A percentile compares a stretch with the other conserved stretches of the same genome.
Conservation (phyloP, 1,139 yeast species). For the Blastobotrys elegans region DNA sequence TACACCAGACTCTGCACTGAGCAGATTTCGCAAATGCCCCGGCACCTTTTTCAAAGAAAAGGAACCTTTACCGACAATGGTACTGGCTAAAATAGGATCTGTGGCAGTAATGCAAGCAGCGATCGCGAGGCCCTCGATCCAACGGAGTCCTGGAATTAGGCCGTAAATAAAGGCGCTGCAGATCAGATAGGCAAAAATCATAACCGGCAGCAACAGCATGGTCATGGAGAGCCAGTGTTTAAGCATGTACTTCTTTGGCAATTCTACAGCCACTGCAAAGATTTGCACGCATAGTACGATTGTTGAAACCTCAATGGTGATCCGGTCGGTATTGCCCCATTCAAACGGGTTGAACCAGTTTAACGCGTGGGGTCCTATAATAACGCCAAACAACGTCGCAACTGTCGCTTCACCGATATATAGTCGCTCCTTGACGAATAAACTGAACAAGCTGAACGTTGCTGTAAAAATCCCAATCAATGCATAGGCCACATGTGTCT, state of each 20-base stretch:
- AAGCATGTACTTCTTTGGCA: constrained; percentile 89
- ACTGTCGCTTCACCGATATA: constrained; percentile 93
- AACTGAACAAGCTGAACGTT: constrained; percentile 79
- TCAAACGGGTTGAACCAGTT: constrained; percentile 81
- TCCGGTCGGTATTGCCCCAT: constrained; percentile 88
- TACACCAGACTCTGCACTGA: constrained; percentile 94
- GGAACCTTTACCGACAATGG: constrained; percentile 96
- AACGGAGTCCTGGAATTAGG: constrained; percentile 75
- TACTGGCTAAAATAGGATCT: constrained; percentile 96
- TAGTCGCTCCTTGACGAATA: constrained; percentile 81
- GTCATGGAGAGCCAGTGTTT: constrained; percentile 85
- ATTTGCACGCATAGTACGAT: constrained; percentile 88
- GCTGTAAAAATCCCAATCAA: constrained; percentile 87
- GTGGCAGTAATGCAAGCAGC: constrained; percentile 97
- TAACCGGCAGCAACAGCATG: constrained; percentile 77
- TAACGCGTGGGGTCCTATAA: constrained; percentile 89
- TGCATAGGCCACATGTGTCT: constrained; percentile 88
- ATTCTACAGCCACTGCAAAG: constrained; percentile 95
- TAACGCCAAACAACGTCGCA: constrained; percentile 85
- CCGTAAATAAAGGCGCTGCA: constrained; percentile 84
- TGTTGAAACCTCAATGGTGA: constrained; percentile 84
- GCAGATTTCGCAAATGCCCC: constrained; percentile 84
- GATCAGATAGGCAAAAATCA: constrained; percentile 91
- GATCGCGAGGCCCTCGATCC: constrained; percentile 70
- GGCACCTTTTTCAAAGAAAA: constrained; percentile 90